These are phyloP conservation scores for Lipomyces sp. DNA, from an alignment of 805 yeast species.

Conservation along the genomic window DNA sequence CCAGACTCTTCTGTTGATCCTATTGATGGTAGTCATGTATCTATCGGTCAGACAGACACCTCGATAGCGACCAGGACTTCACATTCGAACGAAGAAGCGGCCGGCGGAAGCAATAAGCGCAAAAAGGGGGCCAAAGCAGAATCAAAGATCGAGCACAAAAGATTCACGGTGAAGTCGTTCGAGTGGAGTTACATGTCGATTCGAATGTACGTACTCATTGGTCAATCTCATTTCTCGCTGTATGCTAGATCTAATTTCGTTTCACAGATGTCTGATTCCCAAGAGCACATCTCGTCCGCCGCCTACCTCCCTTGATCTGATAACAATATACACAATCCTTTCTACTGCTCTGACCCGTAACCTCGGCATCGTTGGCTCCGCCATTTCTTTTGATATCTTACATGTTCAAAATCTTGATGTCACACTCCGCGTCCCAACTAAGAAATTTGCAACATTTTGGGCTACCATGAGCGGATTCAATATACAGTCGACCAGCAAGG, in stretches of 20 bases:
- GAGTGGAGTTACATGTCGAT: constrained; percentile 16
- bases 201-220: constrained; percentile 1
- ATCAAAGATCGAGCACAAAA: not conserved
- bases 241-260: not conserved
- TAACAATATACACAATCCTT: constrained; percentile 15
- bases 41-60: too few relatives aligned
- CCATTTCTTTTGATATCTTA: constrained; percentile 14
- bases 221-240: not conserved
- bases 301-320: constrained; percentile 5
- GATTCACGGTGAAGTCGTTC: constrained; percentile 4
- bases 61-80: too few relatives aligned
- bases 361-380: constrained; percentile 19
- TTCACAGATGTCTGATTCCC: constrained; percentile 1
- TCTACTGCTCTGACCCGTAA: constrained; percentile 9
- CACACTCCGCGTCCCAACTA: constrained; percentile 15
- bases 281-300: not conserved
- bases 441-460: constrained; percentile 4
- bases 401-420: not conserved
- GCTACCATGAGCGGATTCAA: constrained; percentile 18
- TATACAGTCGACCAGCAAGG: not conserved
- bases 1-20: too few relatives aligned
- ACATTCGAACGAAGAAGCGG: too few relatives aligned
- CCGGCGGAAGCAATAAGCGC: too few relatives aligned
- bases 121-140: too few relatives aligned
- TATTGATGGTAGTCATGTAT: too few relatives aligned